Evolutionary conservation across 2,329 filamentous ascomycete genomes (phyloP).

Genomic region (Xylariaceae sp.): DNA sequence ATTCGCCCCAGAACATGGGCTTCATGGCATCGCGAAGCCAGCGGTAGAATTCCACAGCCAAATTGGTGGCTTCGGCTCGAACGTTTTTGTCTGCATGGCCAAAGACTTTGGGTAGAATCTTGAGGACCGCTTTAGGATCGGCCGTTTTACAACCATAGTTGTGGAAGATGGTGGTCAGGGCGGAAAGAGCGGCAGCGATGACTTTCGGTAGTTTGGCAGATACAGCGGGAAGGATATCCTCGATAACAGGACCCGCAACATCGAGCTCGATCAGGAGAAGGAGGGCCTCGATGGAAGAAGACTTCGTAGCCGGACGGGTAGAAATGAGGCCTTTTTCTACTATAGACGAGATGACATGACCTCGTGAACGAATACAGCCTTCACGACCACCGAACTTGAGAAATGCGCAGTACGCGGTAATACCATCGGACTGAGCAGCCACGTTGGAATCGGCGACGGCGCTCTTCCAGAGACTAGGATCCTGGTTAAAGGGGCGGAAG

Average conservation of each 20-base stretch:
- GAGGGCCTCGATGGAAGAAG: slow-evolving; percentile 78
- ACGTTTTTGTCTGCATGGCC: slow-evolving; percentile 98
- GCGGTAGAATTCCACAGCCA: slow-evolving; percentile 90
- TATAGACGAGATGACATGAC: slow-evolving; percentile 68
- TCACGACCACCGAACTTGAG: slow-evolving; percentile 83
- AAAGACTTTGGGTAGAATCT: slow-evolving; percentile 82
- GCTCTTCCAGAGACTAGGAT: slow-evolving; percentile 82
- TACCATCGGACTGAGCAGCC: slow-evolving; percentile 88
- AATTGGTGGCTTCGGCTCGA: slow-evolving; percentile 82
- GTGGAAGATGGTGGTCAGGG: slow-evolving; percentile 79
- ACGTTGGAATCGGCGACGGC: slow-evolving; percentile 94
- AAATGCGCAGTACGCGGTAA: slow-evolving; percentile 83
- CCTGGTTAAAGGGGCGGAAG: slow-evolving; percentile 81
- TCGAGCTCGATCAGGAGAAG: slow-evolving; percentile 89
- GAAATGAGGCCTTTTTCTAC: slow-evolving; percentile 89
- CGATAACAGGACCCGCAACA: slow-evolving; percentile 75
- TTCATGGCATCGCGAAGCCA: slow-evolving; percentile 99
- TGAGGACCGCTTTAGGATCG: slow-evolving; percentile 87
- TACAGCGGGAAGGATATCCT: slow-evolving; percentile 66
- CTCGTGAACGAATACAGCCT: slow-evolving; percentile 70
- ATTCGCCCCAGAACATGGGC: slow-evolving; percentile 90
- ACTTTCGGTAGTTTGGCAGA: slow-evolving; percentile 38
- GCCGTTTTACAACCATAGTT: slow-evolving; percentile 92
- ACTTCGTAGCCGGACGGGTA: slow-evolving; percentile 81
- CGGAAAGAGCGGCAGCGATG: slow-evolving; percentile 38